A percentile compares a stretch with the other conserved stretches of the same genome.
Evolutionary conservation across 2,329 filamentous ascomycete species (phyloP).

Genomic region (Ophiostoma novo-ulmi): DNA sequence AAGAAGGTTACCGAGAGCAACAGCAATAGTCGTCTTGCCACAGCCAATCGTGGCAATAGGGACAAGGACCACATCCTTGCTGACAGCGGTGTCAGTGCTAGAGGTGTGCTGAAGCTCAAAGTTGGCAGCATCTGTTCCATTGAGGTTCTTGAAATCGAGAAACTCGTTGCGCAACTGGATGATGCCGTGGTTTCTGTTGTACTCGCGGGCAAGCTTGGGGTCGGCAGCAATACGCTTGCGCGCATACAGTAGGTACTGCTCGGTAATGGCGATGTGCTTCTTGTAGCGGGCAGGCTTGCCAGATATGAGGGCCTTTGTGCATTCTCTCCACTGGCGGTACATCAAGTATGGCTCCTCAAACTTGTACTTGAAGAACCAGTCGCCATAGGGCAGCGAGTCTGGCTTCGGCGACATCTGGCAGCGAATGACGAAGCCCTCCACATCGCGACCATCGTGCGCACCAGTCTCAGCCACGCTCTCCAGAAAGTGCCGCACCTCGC

Average conservation of each 20-base stretch:
- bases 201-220: constrained; percentile 61
- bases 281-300: constrained; percentile 69
- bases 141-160: constrained; percentile 73
- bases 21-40: constrained; percentile 88
- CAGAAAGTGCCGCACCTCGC: constrained; percentile 71
- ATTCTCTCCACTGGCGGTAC: constrained; percentile 98
- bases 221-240: constrained; percentile 66
- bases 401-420: constrained; percentile 64
- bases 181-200: constrained; percentile 88
- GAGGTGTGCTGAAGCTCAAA: constrained; percentile 57
- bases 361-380: constrained; percentile 99
- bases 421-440: constrained; percentile 93
- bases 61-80: constrained; percentile 70
- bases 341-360: constrained; percentile 98
- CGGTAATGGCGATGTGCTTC: constrained; percentile 85
- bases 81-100: constrained; percentile 49
- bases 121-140: constrained; percentile 81
- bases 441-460: constrained; percentile 82
- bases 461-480: constrained; percentile 83
- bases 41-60: constrained; percentile 92
- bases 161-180: constrained; percentile 88
- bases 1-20: constrained; percentile 77
- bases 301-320: constrained; percentile 80
- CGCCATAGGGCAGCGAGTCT: constrained; percentile 55
- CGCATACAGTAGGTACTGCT: constrained; percentile 83